Evolutionary conservation across 1,139 yeast genomes (phyloP).

Genomic region (Geotrichum cucujoidarum): DNA sequence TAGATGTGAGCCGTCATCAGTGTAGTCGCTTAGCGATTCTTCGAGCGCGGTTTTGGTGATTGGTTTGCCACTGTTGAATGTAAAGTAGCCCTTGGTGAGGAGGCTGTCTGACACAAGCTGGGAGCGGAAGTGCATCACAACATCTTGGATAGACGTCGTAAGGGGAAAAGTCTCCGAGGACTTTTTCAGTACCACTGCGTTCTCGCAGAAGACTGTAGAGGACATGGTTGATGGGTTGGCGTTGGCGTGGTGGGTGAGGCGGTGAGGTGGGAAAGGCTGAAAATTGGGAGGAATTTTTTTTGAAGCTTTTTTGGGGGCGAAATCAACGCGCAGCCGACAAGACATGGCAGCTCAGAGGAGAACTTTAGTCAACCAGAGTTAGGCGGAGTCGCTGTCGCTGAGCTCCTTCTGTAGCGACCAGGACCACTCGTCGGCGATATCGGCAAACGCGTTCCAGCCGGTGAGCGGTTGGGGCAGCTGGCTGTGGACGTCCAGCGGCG

Average conservation of each 20-base stretch:
- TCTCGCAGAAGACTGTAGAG: slow-evolving; percentile 15
- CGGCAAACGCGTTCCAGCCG: background rate
- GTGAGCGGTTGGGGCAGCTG: background rate
- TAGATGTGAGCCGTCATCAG: background rate
- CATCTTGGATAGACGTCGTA: slow-evolving; percentile 4
- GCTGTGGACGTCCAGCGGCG: background rate
- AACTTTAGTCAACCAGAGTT: too few species aligned
- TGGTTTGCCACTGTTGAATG: slow-evolving; percentile 15
- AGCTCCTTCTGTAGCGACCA: slow-evolving; percentile 1
- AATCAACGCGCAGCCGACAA: too few species aligned
- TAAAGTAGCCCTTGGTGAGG: slow-evolving; percentile 6
- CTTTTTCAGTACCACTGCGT: background rate
- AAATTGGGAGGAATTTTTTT: background rate
- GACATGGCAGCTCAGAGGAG: too few species aligned
- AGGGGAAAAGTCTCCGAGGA: slow-evolving; percentile 5
- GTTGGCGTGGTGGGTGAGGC: background rate
- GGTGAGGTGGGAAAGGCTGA: background rate
- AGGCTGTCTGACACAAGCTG: slow-evolving; percentile 4
- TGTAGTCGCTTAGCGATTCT: slow-evolving; percentile 6
- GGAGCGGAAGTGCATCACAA: slow-evolving; percentile 6
- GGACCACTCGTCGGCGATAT: background rate
- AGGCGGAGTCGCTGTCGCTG: background rate
- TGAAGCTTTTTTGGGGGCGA: too few species aligned
- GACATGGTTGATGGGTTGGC: background rate
- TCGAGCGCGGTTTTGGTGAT: background rate